Evolutionary conservation across 2,329 filamentous ascomycete genomes (phyloP).

Genomic region (Magnaporthiopsis poae): DNA sequence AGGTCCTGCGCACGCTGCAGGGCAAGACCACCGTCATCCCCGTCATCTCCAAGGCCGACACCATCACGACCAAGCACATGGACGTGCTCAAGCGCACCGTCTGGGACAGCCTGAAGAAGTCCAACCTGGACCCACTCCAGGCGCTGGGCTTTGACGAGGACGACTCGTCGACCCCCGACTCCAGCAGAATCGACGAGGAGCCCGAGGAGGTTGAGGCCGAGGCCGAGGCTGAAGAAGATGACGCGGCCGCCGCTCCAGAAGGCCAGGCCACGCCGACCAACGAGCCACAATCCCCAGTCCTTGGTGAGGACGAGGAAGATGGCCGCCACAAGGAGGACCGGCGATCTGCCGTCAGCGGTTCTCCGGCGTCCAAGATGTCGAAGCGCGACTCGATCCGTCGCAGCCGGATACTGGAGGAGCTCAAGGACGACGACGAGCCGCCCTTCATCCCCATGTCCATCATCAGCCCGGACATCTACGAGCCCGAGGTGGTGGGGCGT

Average conservation of each 20-base stretch:
- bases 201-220: constrained; percentile 31
- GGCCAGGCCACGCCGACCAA: not conserved
- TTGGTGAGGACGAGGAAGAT: constrained; percentile 15
- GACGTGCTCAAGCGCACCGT: constrained; percentile 80
- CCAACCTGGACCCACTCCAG: constrained; percentile 79
- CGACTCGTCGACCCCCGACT: constrained; percentile 43
- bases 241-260: constrained; percentile 17
- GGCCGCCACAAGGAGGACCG: constrained; percentile 16
- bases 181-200: constrained; percentile 43
- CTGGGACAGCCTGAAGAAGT: constrained; percentile 75
- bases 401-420: constrained; percentile 34
- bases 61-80: constrained; percentile 93
- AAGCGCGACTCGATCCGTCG: constrained; percentile 39
- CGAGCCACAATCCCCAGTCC: not conserved
- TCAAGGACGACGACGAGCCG: constrained; percentile 41
- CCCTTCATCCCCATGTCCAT: constrained; percentile 83
- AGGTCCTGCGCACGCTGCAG: constrained; percentile 77
- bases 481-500: constrained; percentile 67
- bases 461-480: constrained; percentile 86
- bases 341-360: constrained; percentile 12
- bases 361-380: constrained; percentile 27
- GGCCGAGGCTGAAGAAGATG: constrained; percentile 18
- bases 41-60: constrained; percentile 92
- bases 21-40: constrained; percentile 93
- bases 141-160: constrained; percentile 73